phyloP scores from a whole-genome alignment of 495 filamentous ascomycete genomes.

The Neurospora sp. region DNA sequence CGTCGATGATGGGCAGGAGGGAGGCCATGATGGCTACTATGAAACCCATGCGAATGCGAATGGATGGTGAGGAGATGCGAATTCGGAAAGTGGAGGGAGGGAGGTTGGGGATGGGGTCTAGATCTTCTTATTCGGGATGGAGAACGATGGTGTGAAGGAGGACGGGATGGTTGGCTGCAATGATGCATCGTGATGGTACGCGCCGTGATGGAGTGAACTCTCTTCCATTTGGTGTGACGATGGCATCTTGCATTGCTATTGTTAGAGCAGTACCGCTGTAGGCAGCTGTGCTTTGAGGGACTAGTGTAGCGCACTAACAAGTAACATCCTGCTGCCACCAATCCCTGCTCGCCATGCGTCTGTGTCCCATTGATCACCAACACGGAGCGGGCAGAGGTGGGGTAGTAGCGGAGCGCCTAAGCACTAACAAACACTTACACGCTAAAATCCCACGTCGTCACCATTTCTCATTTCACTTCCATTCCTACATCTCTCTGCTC shows the following conservation, averaged over 20 bases:
- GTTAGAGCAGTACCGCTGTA: neutral
- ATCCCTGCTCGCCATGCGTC: neutral
- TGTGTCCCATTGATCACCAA: neutral
- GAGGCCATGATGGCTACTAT: constrained; percentile 27
- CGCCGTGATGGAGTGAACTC: neutral
- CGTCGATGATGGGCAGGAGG: constrained; percentile 37
- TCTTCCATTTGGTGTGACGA: neutral
- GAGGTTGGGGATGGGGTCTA: neutral
- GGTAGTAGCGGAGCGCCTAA: neutral
- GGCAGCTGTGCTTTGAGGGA: neutral
- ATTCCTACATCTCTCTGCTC: neutral
- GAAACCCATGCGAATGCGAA: neutral
- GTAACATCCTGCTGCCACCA: neutral
- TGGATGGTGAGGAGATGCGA: neutral
- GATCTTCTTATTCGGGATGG: neutral
- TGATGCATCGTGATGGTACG: neutral
- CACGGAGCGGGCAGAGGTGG: neutral
- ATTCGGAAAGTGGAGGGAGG: neutral
- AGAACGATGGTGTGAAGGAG: too few relatives aligned
- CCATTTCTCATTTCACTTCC: neutral
- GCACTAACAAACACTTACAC: neutral
- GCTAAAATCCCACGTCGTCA: neutral
- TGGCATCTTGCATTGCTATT: neutral
- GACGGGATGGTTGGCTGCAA: too few relatives aligned
- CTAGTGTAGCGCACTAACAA: neutral